These are phyloP conservation scores for Myrmaecium sp. DNA, from an alignment of 2,329 filamentous ascomycete species.

Conservation along the genomic window DNA sequence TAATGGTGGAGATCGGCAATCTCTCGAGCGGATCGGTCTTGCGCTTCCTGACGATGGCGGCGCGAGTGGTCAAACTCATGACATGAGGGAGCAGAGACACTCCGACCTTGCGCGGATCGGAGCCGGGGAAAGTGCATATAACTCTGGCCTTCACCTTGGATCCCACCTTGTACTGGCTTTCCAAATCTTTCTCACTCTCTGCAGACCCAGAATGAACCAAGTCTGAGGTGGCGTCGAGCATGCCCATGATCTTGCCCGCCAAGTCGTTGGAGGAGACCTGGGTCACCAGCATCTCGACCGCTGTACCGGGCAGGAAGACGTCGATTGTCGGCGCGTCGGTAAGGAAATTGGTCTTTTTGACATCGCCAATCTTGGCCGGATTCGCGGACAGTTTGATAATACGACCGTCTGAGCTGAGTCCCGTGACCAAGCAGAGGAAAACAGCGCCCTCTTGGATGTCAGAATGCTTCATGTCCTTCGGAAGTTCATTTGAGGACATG, in stretches of 20 bases:
- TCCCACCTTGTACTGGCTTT: slow-evolving; percentile 65
- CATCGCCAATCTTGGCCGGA: slow-evolving; percentile 48
- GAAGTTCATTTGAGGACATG: slow-evolving; percentile 68
- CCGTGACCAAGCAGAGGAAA: slow-evolving; percentile 64
- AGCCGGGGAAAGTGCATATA: slow-evolving; percentile 69
- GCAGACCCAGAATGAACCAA: slow-evolving; percentile 72
- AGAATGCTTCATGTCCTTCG: slow-evolving; percentile 44
- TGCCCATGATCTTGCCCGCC: slow-evolving; percentile 77
- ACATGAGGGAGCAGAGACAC: slow-evolving; percentile 82
- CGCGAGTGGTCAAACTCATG: slow-evolving; percentile 38
- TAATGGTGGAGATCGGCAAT: slow-evolving; percentile 54
- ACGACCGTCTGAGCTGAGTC: slow-evolving; percentile 59
- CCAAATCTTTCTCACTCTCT: slow-evolving; percentile 50
- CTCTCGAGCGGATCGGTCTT: slow-evolving; percentile 39
- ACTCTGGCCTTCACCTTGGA: slow-evolving; percentile 73
- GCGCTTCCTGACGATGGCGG: slow-evolving; percentile 19
- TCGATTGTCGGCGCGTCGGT: slow-evolving; percentile 72
- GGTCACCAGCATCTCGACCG: slow-evolving; percentile 67
- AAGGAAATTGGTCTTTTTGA: slow-evolving; percentile 48
- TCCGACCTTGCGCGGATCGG: slow-evolving; percentile 68
- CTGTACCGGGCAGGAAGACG: slow-evolving; percentile 80
- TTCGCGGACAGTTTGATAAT: slow-evolving; percentile 74
- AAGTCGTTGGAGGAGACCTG: slow-evolving; percentile 61
- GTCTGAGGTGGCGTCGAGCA: slow-evolving; percentile 81
- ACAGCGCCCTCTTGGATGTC: slow-evolving; percentile 69